Evolutionary conservation across 768 basidiomycete genomes (phyloP).

Genomic region (Antrodiella citrinella): DNA sequence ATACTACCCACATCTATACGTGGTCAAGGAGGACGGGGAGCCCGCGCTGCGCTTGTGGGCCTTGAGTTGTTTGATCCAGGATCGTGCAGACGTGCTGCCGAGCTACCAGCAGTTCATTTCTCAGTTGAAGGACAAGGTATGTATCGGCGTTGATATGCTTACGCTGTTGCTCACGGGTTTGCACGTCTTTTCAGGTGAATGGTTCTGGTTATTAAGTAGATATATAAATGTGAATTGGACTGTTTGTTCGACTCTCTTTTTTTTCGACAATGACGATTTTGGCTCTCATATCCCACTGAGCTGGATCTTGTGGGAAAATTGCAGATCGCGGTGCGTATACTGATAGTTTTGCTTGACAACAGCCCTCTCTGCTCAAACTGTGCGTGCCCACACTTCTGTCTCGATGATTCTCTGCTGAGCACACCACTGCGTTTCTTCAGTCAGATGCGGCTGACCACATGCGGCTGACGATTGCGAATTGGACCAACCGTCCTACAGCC

Average conservation of each 20-base stretch:
- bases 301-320: too few species aligned
- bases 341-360: too few species aligned
- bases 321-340: too few species aligned
- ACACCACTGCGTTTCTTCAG: too few species aligned
- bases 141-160: constrained; percentile 2
- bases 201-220: constrained; percentile 15
- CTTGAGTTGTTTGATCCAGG: constrained; percentile 88
- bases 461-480: too few species aligned
- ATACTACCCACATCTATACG: constrained; percentile 89
- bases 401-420: too few species aligned
- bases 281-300: not conserved
- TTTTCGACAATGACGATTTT: not conserved
- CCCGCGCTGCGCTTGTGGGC: constrained; percentile 94
- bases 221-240: not conserved
- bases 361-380: too few species aligned
- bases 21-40: constrained; percentile 98
- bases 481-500: too few species aligned
- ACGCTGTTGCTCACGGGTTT: not conserved
- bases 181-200: constrained; percentile 10
- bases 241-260: not conserved
- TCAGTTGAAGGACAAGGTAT: constrained; percentile 84
- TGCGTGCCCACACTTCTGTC: too few species aligned
- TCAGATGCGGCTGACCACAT: too few species aligned
- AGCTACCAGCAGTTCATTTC: constrained; percentile 95
- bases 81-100: constrained; percentile 88